Evolutionary conservation across 2,329 filamentous ascomycete species (phyloP).

Genomic region (Trichoderma sp.): DNA sequence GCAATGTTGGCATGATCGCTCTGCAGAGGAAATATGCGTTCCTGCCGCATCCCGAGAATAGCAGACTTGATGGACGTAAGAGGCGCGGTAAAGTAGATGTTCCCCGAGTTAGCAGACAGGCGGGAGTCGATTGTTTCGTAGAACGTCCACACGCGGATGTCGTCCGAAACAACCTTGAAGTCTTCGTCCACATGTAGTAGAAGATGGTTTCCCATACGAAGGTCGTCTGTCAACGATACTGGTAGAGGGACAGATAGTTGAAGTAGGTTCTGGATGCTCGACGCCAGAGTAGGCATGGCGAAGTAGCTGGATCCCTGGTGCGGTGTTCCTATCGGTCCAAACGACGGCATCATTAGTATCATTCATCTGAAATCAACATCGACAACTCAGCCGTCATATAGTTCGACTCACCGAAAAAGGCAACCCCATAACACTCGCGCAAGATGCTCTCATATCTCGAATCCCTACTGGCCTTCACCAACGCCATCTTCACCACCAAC

Average conservation of each 20-base stretch:
- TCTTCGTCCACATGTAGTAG: constrained; percentile 51
- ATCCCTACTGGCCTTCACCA: constrained; percentile 46
- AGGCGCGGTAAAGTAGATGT: constrained; percentile 58
- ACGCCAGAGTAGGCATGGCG: constrained; percentile 54
- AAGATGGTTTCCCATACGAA: constrained; percentile 49
- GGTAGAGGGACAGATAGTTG: constrained; percentile 52
- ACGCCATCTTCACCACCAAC: constrained; percentile 55
- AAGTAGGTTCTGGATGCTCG: constrained; percentile 52
- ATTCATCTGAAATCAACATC: not conserved
- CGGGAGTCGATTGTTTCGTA: constrained; percentile 62
- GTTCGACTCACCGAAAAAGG: constrained; percentile 51
- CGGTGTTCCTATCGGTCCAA: constrained; percentile 46
- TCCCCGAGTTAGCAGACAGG: constrained; percentile 45
- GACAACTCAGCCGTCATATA: constrained; percentile 23
- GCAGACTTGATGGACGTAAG: constrained; percentile 57
- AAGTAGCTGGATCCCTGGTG: constrained; percentile 63
- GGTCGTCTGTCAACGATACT: constrained; percentile 46
- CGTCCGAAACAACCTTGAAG: constrained; percentile 55
- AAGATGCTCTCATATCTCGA: constrained; percentile 43
- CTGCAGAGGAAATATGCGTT: constrained; percentile 52
- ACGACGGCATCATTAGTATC: not conserved
- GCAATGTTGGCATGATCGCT: constrained; percentile 55
- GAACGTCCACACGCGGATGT: constrained; percentile 60
- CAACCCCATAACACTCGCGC: constrained; percentile 58
- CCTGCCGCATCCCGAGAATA: constrained; percentile 49